Evolutionary conservation across 2,329 filamentous ascomycete genomes (phyloP).

Genomic region (Sporothrix curviconia): DNA sequence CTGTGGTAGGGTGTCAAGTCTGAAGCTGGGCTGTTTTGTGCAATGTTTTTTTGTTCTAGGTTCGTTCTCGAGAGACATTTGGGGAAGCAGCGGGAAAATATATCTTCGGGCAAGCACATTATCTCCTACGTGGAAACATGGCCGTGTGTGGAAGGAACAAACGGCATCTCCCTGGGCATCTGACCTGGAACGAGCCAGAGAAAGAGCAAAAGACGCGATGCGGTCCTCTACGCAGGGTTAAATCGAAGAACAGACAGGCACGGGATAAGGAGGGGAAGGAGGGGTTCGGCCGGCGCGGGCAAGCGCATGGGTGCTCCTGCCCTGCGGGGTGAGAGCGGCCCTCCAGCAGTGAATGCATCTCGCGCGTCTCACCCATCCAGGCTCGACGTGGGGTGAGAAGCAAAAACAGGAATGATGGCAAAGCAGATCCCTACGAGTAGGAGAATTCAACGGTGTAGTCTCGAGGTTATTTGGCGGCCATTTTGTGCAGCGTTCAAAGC

Average conservation of each 20-base stretch:
- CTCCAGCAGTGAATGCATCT: no score
- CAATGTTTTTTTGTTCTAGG: neutral
- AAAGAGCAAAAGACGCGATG: neutral
- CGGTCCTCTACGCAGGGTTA: neutral
- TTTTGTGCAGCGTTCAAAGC: neutral
- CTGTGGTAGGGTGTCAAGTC: neutral
- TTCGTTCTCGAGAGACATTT: neutral
- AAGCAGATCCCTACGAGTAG: no score
- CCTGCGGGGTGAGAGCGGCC: neutral
- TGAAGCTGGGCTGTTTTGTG: neutral
- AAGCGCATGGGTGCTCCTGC: neutral
- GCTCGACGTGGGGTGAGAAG: no score
- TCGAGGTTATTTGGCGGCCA: no score
- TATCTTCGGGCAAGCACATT: neutral
- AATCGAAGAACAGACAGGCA: neutral
- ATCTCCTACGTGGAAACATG: neutral
- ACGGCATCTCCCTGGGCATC: neutral
- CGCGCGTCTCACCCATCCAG: no score
- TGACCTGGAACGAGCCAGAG: neutral
- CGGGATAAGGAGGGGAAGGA: neutral
- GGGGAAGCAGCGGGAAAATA: neutral
- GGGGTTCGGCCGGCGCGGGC: neutral
- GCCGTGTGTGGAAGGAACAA: slow-evolving; percentile 2
- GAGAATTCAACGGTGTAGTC: no score
- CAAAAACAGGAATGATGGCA: no score